Conservation (phyloP, 306 rosid species). For the Ochetophila trinervis region DNA sequence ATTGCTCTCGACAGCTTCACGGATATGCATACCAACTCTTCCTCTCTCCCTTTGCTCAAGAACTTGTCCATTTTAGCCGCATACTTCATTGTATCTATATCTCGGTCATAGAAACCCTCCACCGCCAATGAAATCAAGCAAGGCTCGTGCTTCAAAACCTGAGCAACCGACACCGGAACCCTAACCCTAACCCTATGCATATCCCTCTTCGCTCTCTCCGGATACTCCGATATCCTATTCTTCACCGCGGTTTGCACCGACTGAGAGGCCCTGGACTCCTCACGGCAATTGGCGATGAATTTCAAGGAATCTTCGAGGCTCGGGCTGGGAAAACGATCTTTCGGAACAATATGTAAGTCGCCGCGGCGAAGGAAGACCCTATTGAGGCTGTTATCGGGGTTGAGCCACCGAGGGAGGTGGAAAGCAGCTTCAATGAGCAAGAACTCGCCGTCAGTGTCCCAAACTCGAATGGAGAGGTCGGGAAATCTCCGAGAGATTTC, state of each 20-base stretch:
- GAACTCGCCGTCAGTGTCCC: conserved; percentile 98
- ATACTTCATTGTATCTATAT: conserved; percentile 71
- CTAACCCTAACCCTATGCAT: conserved; percentile 65
- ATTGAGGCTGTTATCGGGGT: conserved; percentile 63
- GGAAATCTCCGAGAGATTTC: conserved; percentile 53
- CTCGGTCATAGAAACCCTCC: conserved; percentile 89
- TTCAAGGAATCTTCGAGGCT: conserved; percentile 53
- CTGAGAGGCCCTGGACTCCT: conserved; percentile 52
- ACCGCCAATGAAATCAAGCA: conserved; percentile 69
- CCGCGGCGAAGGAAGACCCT: conserved; percentile 75
- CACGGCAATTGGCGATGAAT: conserved; percentile 31
- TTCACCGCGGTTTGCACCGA: conserved; percentile 53
- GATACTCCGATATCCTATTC: conserved; percentile 62
- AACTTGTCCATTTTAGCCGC: conserved; percentile 82
- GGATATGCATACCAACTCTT: conserved; percentile 55
- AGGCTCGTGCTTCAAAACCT: conserved; percentile 66
- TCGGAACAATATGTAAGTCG: conserved; percentile 58
- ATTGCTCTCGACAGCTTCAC: conserved; percentile 91
- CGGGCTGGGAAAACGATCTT: conserved; percentile 35
- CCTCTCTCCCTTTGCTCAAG: conserved; percentile 48
- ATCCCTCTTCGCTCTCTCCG: conserved; percentile 51
- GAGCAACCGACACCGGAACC: conserved; percentile 72
- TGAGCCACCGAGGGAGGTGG: conserved; percentile 94
- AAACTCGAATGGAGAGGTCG: conserved; percentile 58
- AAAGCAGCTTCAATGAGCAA: conserved; percentile 90